Evolutionary conservation across 2,329 filamentous ascomycete genomes (phyloP).

Genomic region (Emydomyces testavorans): DNA sequence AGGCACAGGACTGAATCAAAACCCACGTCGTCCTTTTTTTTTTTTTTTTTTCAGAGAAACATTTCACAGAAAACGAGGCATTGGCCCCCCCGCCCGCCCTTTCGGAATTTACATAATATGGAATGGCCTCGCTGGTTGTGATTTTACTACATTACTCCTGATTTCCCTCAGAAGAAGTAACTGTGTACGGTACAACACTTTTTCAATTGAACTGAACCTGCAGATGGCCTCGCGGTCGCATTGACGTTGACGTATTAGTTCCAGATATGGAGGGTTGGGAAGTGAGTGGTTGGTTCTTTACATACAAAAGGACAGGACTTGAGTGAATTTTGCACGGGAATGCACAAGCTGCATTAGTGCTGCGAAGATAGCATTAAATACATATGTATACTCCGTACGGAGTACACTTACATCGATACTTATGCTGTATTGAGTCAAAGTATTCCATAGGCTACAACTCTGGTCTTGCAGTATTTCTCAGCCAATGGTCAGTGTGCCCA

Average conservation of each 20-base stretch:
- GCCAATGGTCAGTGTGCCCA: too few species aligned
- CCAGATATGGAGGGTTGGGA: background rate
- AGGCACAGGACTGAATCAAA: slow-evolving; percentile 9
- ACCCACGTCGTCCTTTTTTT: background rate
- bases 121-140: too few species aligned
- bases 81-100: background rate
- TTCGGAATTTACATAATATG: background rate
- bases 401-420: too few species aligned
- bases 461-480: too few species aligned
- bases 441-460: too few species aligned
- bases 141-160: too few species aligned
- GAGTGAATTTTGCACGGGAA: slow-evolving; percentile 13
- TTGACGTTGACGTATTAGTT: background rate
- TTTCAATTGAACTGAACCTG: background rate
- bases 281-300: background rate
- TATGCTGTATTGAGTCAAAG: too few species aligned
- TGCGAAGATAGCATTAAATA: background rate
- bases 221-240: slow-evolving; percentile 7
- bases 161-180: too few species aligned
- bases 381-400: background rate
- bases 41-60: background rate
- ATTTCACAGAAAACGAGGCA: slow-evolving; percentile 2
- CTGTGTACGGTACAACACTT: background rate
- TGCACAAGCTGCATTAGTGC: slow-evolving; percentile 7
- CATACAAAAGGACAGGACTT: too few species aligned